Evolutionary conservation across 192 early-diverging fungal species (phyloP), one percentile per base, ranked within the genome.

Genomic region (Phycomyces nitens): DNA sequence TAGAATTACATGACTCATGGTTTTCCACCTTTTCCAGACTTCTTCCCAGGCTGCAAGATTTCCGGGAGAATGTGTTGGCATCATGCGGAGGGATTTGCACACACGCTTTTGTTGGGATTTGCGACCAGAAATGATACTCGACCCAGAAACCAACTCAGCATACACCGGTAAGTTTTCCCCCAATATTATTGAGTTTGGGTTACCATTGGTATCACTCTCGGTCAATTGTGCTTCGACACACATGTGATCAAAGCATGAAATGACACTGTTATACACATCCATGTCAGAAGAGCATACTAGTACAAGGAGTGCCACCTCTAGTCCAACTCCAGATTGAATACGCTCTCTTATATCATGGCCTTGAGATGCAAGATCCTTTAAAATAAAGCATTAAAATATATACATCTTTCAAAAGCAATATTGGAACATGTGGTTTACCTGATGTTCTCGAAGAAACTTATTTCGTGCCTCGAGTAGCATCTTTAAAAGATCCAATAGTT

Each of bases 41-140:
- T 94, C 91, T 62, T 91, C 89, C 87, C 89, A 93, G 4, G 90
- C 91, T 2, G 81, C 84, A 55, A 92, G 70, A 62, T 86, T 90
- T 41, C 90, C 91, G 15, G 82, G 73, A 1, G 90, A 90, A 5
- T 80, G 84, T 15, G 76, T 71, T 34, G 72, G 71, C 55, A 90
- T 80, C 40, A 82, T 73, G 15, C 88, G 71, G 8, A 94, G 64
- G 1, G 91, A 68, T 22, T 73, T 80, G 15, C 91, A 77, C 27
- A 89, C 78, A 0, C 87, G 78, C 59, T 90, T 88, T 61, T 94
- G 91, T 60, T 88, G 85, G 3, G 87, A 86, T 52, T 84, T 80
- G 8, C 88, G 84, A 18, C 89, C 82, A 53, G 77, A 64, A 22
- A 82, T 65, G 20, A 84, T 60, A 18, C 72, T 65, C 40, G 70